phyloP scores from a whole-genome alignment of 2,329 filamentous ascomycete species.

The Colletotrichum musicola region DNA sequence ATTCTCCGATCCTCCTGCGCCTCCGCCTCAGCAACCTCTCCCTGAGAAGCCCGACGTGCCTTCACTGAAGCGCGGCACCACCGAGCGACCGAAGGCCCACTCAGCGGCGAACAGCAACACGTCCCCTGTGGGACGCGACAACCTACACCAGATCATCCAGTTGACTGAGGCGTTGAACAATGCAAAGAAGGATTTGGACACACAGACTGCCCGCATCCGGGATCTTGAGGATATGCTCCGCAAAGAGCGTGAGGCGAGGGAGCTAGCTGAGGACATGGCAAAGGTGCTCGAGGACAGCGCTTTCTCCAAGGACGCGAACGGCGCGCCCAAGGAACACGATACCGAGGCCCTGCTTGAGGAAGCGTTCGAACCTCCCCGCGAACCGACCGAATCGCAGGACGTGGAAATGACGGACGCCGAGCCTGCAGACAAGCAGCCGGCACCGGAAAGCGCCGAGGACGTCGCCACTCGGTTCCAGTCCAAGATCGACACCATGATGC shows the following conservation, averaged over 20 bases:
- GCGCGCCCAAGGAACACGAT: conserved; percentile 51
- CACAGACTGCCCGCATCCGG: conserved; percentile 82
- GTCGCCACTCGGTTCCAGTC: conserved; percentile 68
- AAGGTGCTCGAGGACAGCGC: conserved; percentile 74
- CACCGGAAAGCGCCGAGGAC: conserved; percentile 51
- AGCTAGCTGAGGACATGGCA: conserved; percentile 86
- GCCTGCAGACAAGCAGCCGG: conserved; percentile 42
- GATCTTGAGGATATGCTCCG: conserved; percentile 84
- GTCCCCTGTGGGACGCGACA: conserved; percentile 69
- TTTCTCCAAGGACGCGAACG: conserved; percentile 52
- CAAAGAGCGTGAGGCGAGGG: conserved; percentile 84
- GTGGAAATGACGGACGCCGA: conserved; percentile 41
- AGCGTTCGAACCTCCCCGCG: conserved; percentile 59
- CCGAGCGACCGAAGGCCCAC: conserved; percentile 76
- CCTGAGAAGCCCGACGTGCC: conserved; percentile 91
- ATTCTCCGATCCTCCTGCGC: conserved; percentile 93
- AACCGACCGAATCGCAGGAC: conserved; percentile 46
- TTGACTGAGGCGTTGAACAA: conserved; percentile 87
- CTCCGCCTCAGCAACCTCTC: conserved; percentile 91
- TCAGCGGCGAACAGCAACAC: conserved; percentile 55
- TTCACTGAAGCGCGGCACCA: conserved; percentile 80
- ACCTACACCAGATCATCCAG: conserved; percentile 80
- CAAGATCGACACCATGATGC: conserved; percentile 80
- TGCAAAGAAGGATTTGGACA: conserved; percentile 88
- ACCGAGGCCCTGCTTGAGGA: conserved; percentile 58